These are phyloP conservation scores for Didymellaceae sp. DNA, from an alignment of 2,329 filamentous ascomycete species.

Conservation along the genomic window DNA sequence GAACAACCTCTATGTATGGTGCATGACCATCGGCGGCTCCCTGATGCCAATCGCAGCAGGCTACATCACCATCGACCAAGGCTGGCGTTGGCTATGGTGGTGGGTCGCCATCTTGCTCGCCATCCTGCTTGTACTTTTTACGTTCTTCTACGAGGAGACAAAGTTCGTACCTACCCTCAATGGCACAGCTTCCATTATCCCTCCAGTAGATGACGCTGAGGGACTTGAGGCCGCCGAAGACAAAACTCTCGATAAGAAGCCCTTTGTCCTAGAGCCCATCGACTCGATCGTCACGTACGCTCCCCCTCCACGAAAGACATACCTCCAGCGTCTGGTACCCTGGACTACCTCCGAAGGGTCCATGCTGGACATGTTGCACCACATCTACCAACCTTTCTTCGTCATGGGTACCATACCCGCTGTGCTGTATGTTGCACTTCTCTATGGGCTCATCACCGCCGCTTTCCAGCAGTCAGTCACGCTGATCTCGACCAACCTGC, in stretches of 20 bases:
- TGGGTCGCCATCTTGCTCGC: slow-evolving; percentile 38
- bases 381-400: slow-evolving; percentile 11
- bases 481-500: slow-evolving; percentile 10
- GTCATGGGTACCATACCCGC: slow-evolving; percentile 13
- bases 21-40: slow-evolving; percentile 45
- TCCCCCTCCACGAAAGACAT: slow-evolving; percentile 8
- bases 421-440: slow-evolving; percentile 12
- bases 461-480: slow-evolving; percentile 11
- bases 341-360: slow-evolving; percentile 7
- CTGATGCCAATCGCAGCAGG: slow-evolving; percentile 52
- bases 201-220: neutral
- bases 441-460: slow-evolving; percentile 13
- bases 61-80: slow-evolving; percentile 51
- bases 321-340: slow-evolving; percentile 5
- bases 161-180: slow-evolving; percentile 22
- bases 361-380: slow-evolving; percentile 1
- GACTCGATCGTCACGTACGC: slow-evolving; percentile 3
- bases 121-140: slow-evolving; percentile 45
- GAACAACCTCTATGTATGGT: slow-evolving; percentile 56
- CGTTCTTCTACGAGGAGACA: slow-evolving; percentile 55
- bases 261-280: slow-evolving; percentile 5
- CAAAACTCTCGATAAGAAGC: slow-evolving; percentile 1
- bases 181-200: slow-evolving; percentile 2
- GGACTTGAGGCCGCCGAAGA: neutral
- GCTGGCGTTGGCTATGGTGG: slow-evolving; percentile 62